Evolutionary conservation across 2,329 filamentous ascomycete species (phyloP).

Genomic region (Aspergillus ustus): DNA sequence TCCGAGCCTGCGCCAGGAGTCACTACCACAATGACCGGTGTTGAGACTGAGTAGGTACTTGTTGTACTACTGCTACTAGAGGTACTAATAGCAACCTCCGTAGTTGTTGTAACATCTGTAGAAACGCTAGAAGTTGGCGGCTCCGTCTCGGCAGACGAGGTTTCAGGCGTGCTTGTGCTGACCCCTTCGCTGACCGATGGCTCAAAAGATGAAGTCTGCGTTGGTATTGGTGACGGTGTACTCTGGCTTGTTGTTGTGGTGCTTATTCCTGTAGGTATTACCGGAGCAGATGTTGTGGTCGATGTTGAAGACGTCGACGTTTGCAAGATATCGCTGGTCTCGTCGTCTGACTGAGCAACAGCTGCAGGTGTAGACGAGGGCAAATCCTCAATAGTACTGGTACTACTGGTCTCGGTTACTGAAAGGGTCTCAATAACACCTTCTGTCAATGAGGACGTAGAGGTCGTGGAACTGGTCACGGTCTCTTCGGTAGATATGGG

Average conservation of each 20-base stretch:
- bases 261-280: not conserved
- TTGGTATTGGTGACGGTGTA: not conserved
- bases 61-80: not conserved
- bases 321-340: not conserved
- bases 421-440: slow-evolving; percentile 9
- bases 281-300: not conserved
- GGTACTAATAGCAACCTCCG: not conserved
- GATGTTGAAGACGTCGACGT: not conserved
- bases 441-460: not conserved
- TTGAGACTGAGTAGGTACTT: not conserved
- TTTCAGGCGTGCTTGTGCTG: not conserved
- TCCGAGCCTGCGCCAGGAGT: slow-evolving; percentile 6
- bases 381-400: not conserved
- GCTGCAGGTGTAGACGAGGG: not conserved
- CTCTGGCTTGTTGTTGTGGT: not conserved
- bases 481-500: not conserved
- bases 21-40: slow-evolving; percentile 12
- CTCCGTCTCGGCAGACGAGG: not conserved
- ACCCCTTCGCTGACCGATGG: not conserved
- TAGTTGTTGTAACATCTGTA: slow-evolving; percentile 1
- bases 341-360: not conserved
- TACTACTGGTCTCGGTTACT: not conserved
- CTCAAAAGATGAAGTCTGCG: not conserved
- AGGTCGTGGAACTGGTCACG: not conserved
- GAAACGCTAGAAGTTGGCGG: not conserved